These are phyloP conservation scores for Ophiostoma quercus DNA, from an alignment of 2,329 filamentous ascomycete genomes.

Conservation along the genomic window DNA sequence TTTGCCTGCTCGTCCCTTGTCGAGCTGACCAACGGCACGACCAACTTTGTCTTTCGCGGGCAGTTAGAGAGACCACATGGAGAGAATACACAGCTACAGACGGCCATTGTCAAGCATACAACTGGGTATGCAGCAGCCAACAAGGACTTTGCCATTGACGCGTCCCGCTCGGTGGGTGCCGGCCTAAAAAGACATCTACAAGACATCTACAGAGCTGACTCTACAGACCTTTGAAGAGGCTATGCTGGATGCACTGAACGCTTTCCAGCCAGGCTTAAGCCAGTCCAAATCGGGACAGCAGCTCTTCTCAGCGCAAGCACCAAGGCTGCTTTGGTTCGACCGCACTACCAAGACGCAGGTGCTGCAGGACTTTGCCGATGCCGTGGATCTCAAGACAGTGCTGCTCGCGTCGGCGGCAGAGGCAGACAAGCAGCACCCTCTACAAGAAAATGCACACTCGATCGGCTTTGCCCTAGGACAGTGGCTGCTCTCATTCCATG, in stretches of 20 bases:
- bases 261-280: background rate
- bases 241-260: background rate
- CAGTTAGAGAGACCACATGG: background rate
- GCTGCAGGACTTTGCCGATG: too few relatives aligned
- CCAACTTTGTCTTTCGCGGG: background rate
- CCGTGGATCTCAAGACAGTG: too few relatives aligned
- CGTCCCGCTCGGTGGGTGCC: background rate
- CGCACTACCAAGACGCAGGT: too few relatives aligned
- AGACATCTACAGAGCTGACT: background rate
- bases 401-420: conserved; percentile 28
- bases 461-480: background rate
- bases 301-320: too few relatives aligned
- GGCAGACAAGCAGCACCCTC: too few relatives aligned
- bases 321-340: too few relatives aligned
- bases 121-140: background rate
- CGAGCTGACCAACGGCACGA: background rate
- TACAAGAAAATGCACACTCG: background rate
- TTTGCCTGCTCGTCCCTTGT: background rate
- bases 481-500: background rate
- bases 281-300: too few relatives aligned
- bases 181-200: background rate
- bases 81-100: background rate
- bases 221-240: background rate
- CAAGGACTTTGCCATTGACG: background rate
- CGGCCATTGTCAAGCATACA: background rate